Evolutionary conservation across 495 filamentous ascomycete genomes (phyloP).

Genomic region (Penicillium cosmopolitanum): DNA sequence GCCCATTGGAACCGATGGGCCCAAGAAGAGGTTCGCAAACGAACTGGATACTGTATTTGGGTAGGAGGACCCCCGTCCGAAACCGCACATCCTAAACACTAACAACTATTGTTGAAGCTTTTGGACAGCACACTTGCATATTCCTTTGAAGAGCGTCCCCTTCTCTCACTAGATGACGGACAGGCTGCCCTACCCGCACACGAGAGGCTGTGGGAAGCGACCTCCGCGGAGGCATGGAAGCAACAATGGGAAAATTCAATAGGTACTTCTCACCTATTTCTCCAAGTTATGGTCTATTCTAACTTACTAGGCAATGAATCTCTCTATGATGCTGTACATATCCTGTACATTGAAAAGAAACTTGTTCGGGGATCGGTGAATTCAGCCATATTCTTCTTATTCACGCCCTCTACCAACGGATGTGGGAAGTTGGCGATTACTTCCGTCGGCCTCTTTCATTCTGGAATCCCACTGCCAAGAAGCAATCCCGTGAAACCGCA

Average conservation of each 20-base stretch:
- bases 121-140: conserved; percentile 52
- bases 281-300: conserved; percentile 2
- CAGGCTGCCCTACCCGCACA: conserved; percentile 47
- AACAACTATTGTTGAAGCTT: conserved; percentile 28
- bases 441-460: conserved; percentile 49
- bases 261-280: conserved; percentile 21
- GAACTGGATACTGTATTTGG: conserved; percentile 53
- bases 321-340: conserved; percentile 48
- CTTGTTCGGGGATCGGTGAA: conserved; percentile 47
- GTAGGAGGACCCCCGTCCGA: conserved; percentile 22
- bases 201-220: conserved; percentile 51
- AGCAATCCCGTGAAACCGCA: conserved; percentile 41
- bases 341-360: conserved; percentile 55
- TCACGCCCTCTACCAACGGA: conserved; percentile 53
- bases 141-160: conserved; percentile 42
- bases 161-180: conserved; percentile 46
- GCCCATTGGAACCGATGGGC: conserved; percentile 32
- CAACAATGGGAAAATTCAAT: conserved; percentile 30
- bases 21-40: conserved; percentile 40
- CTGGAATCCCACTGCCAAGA: conserved; percentile 54
- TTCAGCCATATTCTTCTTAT: conserved; percentile 53
- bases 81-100: conserved; percentile 4
- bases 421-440: conserved; percentile 56
- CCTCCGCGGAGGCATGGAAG: conserved; percentile 42
- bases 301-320: conserved; percentile 37